Percentiles rank a stretch among this genome's conserved stretches.
Conservation (phyloP, 768 basidiomycete species). For the Daedaleopsis sinensis region DNA sequence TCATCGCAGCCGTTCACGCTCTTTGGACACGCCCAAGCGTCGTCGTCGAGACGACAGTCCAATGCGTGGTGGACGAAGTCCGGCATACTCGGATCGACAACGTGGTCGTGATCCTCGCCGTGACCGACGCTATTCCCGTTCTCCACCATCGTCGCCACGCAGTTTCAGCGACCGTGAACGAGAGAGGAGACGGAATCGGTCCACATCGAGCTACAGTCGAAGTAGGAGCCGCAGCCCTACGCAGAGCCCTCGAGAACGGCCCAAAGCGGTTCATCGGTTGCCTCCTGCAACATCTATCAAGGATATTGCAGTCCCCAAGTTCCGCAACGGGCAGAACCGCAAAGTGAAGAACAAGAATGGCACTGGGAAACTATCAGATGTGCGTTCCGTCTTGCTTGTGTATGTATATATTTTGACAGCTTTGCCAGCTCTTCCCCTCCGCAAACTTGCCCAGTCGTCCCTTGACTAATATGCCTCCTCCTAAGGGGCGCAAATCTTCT, state of each 20-base stretch:
- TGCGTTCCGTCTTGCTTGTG: neutral
- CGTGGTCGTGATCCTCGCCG: constrained; percentile 37
- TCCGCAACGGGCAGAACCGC: constrained; percentile 16
- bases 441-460: constrained; percentile 13
- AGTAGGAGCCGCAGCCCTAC: constrained; percentile 51
- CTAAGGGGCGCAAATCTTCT: constrained; percentile 2
- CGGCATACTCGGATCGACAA: constrained; percentile 50
- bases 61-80: constrained; percentile 43
- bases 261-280: constrained; percentile 64
- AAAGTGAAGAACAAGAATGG: constrained; percentile 15
- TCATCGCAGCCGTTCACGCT: constrained; percentile 65
- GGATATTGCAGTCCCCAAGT: constrained; percentile 27
- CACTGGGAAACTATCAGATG: constrained; percentile 23
- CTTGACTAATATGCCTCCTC: constrained; percentile 9
- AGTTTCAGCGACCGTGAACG: constrained; percentile 39
- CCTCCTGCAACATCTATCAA: constrained; percentile 50
- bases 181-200: constrained; percentile 50
- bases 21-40: constrained; percentile 62
- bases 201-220: constrained; percentile 59
- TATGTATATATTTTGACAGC: too few species aligned
- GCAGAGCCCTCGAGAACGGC: constrained; percentile 52
- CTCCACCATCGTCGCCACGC: constrained; percentile 31
- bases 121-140: constrained; percentile 32
- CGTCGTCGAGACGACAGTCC: constrained; percentile 57
- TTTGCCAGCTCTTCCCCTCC: constrained; percentile 11